Conservation (phyloP, 1,284 basidiomycete genomes). For the Cryptococcus floricola region DNA sequence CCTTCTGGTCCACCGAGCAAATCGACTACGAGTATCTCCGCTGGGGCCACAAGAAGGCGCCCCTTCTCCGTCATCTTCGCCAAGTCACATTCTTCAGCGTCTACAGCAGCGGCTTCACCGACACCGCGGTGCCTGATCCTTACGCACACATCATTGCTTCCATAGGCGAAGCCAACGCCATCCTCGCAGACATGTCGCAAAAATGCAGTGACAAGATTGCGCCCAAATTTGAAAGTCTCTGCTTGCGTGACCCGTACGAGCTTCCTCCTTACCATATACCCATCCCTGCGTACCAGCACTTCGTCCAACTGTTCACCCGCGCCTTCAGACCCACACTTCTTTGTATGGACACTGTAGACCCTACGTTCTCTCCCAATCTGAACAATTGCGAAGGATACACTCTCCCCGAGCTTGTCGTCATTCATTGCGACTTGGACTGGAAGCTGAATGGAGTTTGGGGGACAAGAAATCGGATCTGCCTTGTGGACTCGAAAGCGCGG, state of each 20-base stretch:
- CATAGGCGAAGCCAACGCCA: background rate
- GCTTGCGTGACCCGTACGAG: background rate
- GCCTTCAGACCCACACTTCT: background rate
- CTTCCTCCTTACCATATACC: background rate
- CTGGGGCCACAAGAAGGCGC: background rate
- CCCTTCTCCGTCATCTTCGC: constrained; percentile 2
- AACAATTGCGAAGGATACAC: background rate
- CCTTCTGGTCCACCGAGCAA: background rate
- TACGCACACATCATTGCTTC: background rate
- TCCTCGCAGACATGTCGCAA: background rate
- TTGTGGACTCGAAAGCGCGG: background rate
- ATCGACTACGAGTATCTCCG: constrained; percentile 1
- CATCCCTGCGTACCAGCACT: no score
- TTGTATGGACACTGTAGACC: background rate
- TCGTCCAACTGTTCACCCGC: background rate
- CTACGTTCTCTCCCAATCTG: background rate
- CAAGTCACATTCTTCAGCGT: background rate
- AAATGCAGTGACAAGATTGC: background rate
- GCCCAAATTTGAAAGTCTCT: background rate
- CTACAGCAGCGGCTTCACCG: background rate
- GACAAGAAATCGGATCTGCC: background rate
- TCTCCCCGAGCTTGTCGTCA: background rate
- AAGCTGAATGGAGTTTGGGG: background rate
- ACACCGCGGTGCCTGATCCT: background rate
- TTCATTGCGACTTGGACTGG: background rate